A percentile compares a stretch with the other conserved stretches of the same genome.
Conservation (phyloP, 768 basidiomycete genomes). For the Tulasnella sp. region DNA sequence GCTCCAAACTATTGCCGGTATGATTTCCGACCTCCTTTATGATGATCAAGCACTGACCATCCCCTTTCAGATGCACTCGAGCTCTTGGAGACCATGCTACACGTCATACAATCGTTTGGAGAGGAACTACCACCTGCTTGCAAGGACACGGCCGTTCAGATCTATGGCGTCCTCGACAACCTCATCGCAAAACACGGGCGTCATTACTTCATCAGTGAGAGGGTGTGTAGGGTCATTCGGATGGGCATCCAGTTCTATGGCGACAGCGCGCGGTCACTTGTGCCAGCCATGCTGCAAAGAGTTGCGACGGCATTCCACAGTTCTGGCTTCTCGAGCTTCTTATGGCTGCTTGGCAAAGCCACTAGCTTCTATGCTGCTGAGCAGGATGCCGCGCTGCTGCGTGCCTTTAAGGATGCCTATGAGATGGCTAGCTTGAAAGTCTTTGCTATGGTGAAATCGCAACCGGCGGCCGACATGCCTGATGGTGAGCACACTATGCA, state of each 20-base stretch:
- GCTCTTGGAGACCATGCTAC: slow-evolving; percentile 85
- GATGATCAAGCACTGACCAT: not conserved
- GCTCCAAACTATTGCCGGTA: slow-evolving; percentile 54
- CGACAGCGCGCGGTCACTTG: slow-evolving; percentile 47
- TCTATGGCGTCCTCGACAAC: slow-evolving; percentile 72
- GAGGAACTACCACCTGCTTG: slow-evolving; percentile 74
- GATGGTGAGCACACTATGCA: slow-evolving; percentile 51
- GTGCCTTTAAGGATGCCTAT: slow-evolving; percentile 50
- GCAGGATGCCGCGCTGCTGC: slow-evolving; percentile 43
- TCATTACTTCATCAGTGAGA: slow-evolving; percentile 67
- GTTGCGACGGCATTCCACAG: slow-evolving; percentile 71
- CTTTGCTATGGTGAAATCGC: slow-evolving; percentile 52
- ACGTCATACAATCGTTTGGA: slow-evolving; percentile 69
- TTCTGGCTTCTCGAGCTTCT: slow-evolving; percentile 72
- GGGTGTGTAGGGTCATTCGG: slow-evolving; percentile 71
- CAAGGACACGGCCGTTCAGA: slow-evolving; percentile 61
- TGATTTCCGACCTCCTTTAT: slow-evolving; percentile 7
- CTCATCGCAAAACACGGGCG: slow-evolving; percentile 71
- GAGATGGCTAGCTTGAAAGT: slow-evolving; percentile 68
- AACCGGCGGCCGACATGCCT: slow-evolving; percentile 62
- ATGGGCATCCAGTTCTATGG: slow-evolving; percentile 78
- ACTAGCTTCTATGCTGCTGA: slow-evolving; percentile 66
- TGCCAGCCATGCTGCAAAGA: slow-evolving; percentile 57
- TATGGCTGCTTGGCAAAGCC: slow-evolving; percentile 90
- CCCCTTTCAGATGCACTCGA: slow-evolving; percentile 61